Conservation (phyloP, 2,329 filamentous ascomycete species). For the Juglanconis oblonga region DNA sequence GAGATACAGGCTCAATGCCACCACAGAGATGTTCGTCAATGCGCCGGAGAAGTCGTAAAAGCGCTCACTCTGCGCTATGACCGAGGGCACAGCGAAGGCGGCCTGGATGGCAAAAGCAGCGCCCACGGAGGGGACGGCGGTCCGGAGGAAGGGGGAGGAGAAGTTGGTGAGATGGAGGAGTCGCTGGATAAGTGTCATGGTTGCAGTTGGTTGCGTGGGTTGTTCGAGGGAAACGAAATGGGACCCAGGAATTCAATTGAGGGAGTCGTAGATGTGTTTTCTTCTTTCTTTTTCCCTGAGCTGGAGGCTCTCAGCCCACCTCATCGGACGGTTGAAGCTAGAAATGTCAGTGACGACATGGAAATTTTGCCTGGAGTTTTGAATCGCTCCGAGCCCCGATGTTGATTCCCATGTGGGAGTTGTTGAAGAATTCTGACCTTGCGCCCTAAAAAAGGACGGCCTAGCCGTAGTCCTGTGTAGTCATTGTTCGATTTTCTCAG, state of each 20-base stretch:
- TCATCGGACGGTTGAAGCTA: neutral
- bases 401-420: neutral
- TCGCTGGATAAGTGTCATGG: conserved; percentile 36
- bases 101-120: conserved; percentile 63
- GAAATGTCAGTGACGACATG: conserved; percentile 11
- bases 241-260: neutral
- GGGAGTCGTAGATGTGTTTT: neutral
- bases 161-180: conserved; percentile 61
- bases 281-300: neutral
- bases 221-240: too few species aligned
- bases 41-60: conserved; percentile 69
- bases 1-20: conserved; percentile 58
- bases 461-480: neutral
- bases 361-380: conserved; percentile 5
- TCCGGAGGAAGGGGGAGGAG: conserved; percentile 59
- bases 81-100: conserved; percentile 60
- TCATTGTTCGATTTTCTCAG: too few species aligned
- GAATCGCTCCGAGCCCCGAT: conserved; percentile 14
- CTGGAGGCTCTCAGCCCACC: neutral
- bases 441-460: neutral
- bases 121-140: conserved; percentile 58
- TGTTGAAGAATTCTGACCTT: neutral
- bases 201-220: neutral
- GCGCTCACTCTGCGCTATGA: conserved; percentile 57
- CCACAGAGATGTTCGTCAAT: conserved; percentile 63